phyloP scores from a whole-genome alignment of 768 basidiomycete genomes.

The Lactarius trivialis region DNA sequence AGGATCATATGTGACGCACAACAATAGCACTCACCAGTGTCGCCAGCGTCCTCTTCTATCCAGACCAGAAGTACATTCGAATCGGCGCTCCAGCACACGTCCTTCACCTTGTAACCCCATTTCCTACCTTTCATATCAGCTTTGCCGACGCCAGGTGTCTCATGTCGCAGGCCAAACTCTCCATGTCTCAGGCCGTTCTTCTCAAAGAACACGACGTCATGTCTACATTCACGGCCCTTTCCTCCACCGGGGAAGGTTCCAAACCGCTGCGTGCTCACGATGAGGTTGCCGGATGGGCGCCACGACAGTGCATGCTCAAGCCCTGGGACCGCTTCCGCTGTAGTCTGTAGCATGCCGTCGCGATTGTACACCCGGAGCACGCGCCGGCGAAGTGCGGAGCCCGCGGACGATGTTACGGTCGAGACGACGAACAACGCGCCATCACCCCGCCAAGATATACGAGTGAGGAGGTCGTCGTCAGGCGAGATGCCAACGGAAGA shows the following conservation, averaged over 20 bases:
- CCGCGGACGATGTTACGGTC: conserved; percentile 26
- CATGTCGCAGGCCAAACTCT: conserved; percentile 63
- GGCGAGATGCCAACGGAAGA: conserved; percentile 47
- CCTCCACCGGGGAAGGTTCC: conserved; percentile 64
- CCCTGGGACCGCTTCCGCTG: conserved; percentile 77
- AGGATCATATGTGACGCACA: conserved; percentile 8
- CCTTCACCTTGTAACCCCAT: conserved; percentile 69
- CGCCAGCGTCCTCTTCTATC: conserved; percentile 61
- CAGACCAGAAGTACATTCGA: conserved; percentile 82
- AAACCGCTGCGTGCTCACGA: conserved; percentile 76
- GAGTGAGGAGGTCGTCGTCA: conserved; percentile 63
- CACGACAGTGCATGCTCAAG: conserved; percentile 76
- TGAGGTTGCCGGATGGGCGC: conserved; percentile 85
- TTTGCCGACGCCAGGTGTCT: conserved; percentile 23
- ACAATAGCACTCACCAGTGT: conserved; percentile 51
- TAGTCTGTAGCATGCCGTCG: conserved; percentile 68
- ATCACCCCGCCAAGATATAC: conserved; percentile 93
- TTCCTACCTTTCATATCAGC: conserved; percentile 31
- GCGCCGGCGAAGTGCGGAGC: conserved; percentile 38
- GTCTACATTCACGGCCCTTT: conserved; percentile 55
- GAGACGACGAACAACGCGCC: conserved; percentile 82
- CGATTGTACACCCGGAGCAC: conserved; percentile 71
- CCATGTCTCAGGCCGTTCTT: conserved; percentile 90
- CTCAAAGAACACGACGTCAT: conserved; percentile 93
- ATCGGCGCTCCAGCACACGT: conserved; percentile 82